Evolutionary conservation across 2,329 filamentous ascomycete species (phyloP).

Genomic region (Cercospora zeina): DNA sequence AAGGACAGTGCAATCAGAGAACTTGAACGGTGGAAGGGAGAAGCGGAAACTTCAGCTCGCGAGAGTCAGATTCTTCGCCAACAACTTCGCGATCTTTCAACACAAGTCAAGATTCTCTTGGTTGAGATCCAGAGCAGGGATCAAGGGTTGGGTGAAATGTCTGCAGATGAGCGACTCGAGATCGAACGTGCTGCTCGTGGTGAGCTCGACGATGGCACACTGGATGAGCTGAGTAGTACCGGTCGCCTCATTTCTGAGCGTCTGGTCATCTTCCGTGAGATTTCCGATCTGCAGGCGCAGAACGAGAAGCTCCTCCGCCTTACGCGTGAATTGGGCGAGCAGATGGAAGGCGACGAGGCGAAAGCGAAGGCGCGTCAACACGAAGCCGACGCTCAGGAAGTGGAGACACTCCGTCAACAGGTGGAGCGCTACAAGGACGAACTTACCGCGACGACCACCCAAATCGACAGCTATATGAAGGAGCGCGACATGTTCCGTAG

Average conservation of each 20-base stretch:
- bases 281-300: slow-evolving; percentile 81
- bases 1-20: slow-evolving; percentile 77
- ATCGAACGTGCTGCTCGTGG: slow-evolving; percentile 76
- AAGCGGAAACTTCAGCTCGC: slow-evolving; percentile 60
- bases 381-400: slow-evolving; percentile 60
- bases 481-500: slow-evolving; percentile 98
- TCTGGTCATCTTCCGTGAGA: slow-evolving; percentile 83
- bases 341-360: slow-evolving; percentile 89
- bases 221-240: slow-evolving; percentile 77
- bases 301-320: slow-evolving; percentile 82
- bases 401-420: slow-evolving; percentile 71
- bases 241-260: slow-evolving; percentile 86
- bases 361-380: slow-evolving; percentile 58
- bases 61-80: slow-evolving; percentile 80
- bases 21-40: slow-evolving; percentile 73
- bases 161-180: slow-evolving; percentile 69
- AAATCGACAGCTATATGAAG: slow-evolving; percentile 89
- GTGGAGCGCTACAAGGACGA: slow-evolving; percentile 81
- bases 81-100: slow-evolving; percentile 84
- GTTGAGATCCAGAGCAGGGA: slow-evolving; percentile 83
- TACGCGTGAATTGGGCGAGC: slow-evolving; percentile 78
- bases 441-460: slow-evolving; percentile 74
- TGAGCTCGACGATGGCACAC: slow-evolving; percentile 68
- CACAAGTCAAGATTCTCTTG: slow-evolving; percentile 85
- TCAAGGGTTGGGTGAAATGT: slow-evolving; percentile 71